These are phyloP conservation scores for Venturia effusa DNA, from an alignment of 2,329 filamentous ascomycete species.

Conservation along the genomic window DNA sequence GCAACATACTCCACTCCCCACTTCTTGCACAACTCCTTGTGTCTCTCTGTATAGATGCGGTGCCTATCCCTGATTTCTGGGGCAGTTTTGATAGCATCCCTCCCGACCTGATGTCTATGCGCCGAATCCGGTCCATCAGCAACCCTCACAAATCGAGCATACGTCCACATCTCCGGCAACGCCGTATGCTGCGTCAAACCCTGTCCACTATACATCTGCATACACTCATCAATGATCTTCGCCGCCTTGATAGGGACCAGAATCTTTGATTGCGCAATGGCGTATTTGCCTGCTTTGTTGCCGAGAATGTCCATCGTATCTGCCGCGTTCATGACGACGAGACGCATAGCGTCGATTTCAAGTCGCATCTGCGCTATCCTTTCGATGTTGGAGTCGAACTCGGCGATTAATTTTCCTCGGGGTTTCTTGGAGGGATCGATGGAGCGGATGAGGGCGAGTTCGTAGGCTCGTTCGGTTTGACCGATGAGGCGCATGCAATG, in stretches of 20 bases:
- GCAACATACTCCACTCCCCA: constrained; percentile 22
- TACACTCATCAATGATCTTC: constrained; percentile 32
- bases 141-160: constrained; percentile 31
- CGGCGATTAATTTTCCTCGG: constrained; percentile 29
- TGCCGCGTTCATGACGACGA: constrained; percentile 31
- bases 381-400: constrained; percentile 32
- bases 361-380: constrained; percentile 32
- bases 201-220: constrained; percentile 33
- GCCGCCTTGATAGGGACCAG: constrained; percentile 29
- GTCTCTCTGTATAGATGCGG: constrained; percentile 24
- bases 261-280: constrained; percentile 34
- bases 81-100: constrained; percentile 32
- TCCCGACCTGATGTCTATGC: constrained; percentile 31
- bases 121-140: constrained; percentile 32
- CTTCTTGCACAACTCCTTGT: constrained; percentile 25
- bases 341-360: constrained; percentile 29
- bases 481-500: constrained; percentile 34
- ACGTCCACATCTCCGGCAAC: constrained; percentile 33
- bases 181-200: constrained; percentile 32
- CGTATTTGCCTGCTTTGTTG: constrained; percentile 29
- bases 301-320: constrained; percentile 32
- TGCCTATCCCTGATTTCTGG: constrained; percentile 24
- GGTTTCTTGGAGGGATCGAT: constrained; percentile 29
- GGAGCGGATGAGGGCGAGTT: constrained; percentile 29
- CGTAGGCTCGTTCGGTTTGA: constrained; percentile 32